These are phyloP conservation scores for Samsoniella hepiali DNA, from an alignment of 2,329 filamentous ascomycete species.

Conservation along the genomic window DNA sequence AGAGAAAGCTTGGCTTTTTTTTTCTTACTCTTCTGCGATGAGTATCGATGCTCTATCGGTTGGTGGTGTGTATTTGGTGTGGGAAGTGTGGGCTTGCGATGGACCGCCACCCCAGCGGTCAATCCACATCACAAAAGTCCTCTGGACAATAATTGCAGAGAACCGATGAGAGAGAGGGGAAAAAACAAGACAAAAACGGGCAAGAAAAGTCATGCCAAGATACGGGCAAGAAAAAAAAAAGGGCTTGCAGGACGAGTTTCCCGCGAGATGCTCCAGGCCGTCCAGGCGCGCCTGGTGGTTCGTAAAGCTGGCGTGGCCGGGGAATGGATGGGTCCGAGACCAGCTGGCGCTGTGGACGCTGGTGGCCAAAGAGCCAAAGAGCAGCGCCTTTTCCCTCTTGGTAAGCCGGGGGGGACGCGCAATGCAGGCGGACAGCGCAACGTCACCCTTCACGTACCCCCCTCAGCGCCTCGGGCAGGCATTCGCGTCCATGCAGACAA, in stretches of 20 bases:
- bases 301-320: constrained; percentile 4
- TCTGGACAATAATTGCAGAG: neutral
- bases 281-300: neutral
- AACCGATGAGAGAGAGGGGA: neutral
- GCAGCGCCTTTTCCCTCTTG: constrained; percentile 4
- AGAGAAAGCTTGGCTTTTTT: constrained; percentile 6
- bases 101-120: neutral
- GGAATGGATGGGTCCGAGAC: constrained; percentile 7
- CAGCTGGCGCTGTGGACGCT: neutral
- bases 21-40: neutral
- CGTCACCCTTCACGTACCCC: constrained; percentile 17
- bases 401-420: constrained; percentile 16
- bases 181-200: neutral
- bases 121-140: neutral
- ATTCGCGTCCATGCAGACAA: neutral
- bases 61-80: neutral
- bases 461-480: neutral
- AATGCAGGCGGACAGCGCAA: constrained; percentile 17
- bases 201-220: neutral
- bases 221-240: neutral
- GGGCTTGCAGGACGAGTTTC: neutral
- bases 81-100: neutral
- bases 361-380: constrained; percentile 10
- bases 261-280: neutral
- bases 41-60: neutral